A percentile compares a stretch with the other conserved stretches of the same genome.
phyloP scores from a whole-genome alignment of 495 filamentous ascomycete species.

The Penicillium cinerascens region DNA sequence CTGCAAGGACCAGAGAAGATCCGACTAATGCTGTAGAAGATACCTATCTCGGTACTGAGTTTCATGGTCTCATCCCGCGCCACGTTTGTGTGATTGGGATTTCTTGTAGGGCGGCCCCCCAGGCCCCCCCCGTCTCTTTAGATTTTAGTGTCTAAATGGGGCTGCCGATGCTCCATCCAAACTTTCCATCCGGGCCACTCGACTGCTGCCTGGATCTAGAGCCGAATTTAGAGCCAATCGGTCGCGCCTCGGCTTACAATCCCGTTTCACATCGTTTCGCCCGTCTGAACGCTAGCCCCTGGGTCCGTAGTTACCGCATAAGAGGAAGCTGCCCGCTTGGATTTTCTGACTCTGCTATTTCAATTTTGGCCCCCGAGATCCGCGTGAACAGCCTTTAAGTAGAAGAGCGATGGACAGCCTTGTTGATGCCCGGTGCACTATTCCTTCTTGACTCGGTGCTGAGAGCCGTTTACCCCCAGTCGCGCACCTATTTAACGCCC shows the following conservation, averaged over 20 bases:
- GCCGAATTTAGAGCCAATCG: slow-evolving; percentile 6
- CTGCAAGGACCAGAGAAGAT: background rate
- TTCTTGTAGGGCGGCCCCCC: too few species aligned
- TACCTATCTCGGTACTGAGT: background rate
- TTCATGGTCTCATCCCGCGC: slow-evolving; percentile 8
- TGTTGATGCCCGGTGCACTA: background rate
- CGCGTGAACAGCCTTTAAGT: background rate
- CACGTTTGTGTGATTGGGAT: slow-evolving; percentile 8
- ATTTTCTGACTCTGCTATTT: background rate
- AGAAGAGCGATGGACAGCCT: slow-evolving; percentile 7
- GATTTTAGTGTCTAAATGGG: background rate
- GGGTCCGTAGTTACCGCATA: background rate
- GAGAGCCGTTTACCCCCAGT: slow-evolving; percentile 8
- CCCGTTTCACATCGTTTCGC: slow-evolving; percentile 11
- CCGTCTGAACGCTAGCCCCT: slow-evolving; percentile 5
- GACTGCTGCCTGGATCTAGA: background rate
- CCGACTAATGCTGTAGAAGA: background rate
- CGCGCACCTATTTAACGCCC: background rate
- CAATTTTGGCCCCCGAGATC: background rate
- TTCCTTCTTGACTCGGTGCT: slow-evolving; percentile 1
- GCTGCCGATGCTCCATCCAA: background rate
- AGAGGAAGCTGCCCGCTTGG: slow-evolving; percentile 1
- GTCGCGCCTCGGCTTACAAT: slow-evolving; percentile 12
- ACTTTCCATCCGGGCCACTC: background rate
- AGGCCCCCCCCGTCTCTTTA: background rate